phyloP scores from a whole-genome alignment of 306 rosid genomes.

The Acacia crassicarpa region DNA sequence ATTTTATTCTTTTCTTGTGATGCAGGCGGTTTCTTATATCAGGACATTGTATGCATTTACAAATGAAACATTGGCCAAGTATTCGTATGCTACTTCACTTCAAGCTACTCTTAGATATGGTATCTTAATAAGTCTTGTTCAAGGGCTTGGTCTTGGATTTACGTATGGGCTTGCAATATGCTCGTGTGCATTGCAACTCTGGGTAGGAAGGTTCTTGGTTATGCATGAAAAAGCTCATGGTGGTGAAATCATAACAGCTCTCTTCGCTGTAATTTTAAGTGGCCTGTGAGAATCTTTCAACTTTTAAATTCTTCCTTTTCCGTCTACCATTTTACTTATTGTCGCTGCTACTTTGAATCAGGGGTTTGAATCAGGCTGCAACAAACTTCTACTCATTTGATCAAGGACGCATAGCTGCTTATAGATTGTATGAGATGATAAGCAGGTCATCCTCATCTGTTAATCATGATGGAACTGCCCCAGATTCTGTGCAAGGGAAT shows the following conservation, averaged over 20 bases:
- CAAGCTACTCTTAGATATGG: conserved; percentile 99
- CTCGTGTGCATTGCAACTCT: conserved; percentile 98
- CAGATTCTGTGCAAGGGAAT: conserved; percentile 80
- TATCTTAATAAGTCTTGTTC: conserved; percentile 95
- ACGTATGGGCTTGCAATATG: conserved; percentile 99
- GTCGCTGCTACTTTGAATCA: conserved; percentile 40
- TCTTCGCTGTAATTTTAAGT: conserved; percentile 94
- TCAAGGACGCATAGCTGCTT: conserved; percentile 99
- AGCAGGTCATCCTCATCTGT: conserved; percentile 87
- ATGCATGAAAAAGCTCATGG: conserved; percentile 66
- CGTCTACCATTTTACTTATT: conserved; percentile 15
- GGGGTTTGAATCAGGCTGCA: conserved; percentile 99
- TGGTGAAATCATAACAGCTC: conserved; percentile 92
- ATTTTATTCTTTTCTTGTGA: conserved; percentile 31
- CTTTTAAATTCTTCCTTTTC: not conserved
- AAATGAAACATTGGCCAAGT: conserved; percentile 95
- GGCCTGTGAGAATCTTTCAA: conserved; percentile 81
- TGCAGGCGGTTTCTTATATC: conserved; percentile 95
- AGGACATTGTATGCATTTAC: conserved; percentile 93
- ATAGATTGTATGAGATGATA: conserved; percentile 98
- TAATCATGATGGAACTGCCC: conserved; percentile 81
- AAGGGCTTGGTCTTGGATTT: conserved; percentile 99
- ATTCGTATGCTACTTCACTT: conserved; percentile 95
- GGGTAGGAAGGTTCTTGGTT: conserved; percentile 97
- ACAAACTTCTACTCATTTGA: conserved; percentile 99